phyloP scores from a whole-genome alignment of 108 stramenopile genomes.

The Skeletonema costatum region DNA sequence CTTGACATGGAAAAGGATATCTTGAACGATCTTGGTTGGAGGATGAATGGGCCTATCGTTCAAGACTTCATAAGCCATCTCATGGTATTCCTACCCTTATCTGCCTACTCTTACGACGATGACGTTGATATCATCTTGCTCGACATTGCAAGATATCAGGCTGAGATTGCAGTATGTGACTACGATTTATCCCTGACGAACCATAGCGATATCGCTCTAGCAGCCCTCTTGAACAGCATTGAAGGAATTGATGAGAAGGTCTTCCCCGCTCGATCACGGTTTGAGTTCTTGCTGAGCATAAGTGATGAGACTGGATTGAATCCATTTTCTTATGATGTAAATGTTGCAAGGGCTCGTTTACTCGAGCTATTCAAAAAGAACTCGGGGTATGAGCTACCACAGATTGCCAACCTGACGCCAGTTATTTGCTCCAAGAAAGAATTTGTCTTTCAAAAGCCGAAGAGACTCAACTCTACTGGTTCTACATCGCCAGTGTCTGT shows the following conservation, averaged over 20 bases:
- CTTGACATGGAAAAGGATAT: slow-evolving; percentile 55
- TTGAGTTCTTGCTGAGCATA: slow-evolving; percentile 5
- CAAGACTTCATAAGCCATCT: slow-evolving; percentile 38
- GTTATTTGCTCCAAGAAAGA: background rate
- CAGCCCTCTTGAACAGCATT: slow-evolving; percentile 41
- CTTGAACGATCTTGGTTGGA: slow-evolving; percentile 47
- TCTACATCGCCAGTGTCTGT: background rate
- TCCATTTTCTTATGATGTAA: slow-evolving; percentile 10
- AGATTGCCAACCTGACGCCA: slow-evolving; percentile 24
- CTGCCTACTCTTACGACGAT: background rate
- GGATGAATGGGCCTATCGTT: slow-evolving; percentile 39
- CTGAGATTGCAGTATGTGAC: slow-evolving; percentile 35
- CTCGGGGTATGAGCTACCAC: slow-evolving; percentile 11
- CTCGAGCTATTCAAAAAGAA: slow-evolving; percentile 11
- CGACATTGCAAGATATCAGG: slow-evolving; percentile 41
- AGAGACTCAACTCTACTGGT: background rate
- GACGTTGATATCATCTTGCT: slow-evolving; percentile 7
- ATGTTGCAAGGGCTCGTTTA: slow-evolving; percentile 16
- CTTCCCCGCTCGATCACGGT: slow-evolving; percentile 4
- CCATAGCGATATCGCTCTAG: slow-evolving; percentile 36
- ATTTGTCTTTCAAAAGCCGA: background rate
- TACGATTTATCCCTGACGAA: slow-evolving; percentile 16
- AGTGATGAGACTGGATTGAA: slow-evolving; percentile 11
- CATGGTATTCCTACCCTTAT: slow-evolving; percentile 16
- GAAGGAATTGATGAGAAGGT: slow-evolving; percentile 25